A percentile compares a stretch with the other conserved stretches of the same genome.
Conservation (phyloP, 306 rosid species). For the Calophaca sinica region DNA sequence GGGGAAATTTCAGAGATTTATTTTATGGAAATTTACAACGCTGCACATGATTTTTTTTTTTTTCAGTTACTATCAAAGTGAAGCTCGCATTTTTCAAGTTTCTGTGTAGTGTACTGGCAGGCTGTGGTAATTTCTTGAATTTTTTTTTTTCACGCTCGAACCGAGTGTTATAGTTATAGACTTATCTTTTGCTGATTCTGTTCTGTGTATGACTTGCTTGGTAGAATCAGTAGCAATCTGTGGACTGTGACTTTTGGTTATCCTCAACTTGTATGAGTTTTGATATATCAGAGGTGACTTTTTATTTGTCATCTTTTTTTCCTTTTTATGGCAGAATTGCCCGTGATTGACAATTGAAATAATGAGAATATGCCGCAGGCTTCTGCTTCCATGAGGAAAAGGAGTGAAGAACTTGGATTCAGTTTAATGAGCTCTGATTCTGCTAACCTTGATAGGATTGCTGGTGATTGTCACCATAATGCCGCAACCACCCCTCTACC, state of each 20-base stretch:
- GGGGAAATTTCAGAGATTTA: not conserved
- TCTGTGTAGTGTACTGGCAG: not conserved
- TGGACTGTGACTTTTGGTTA: not conserved
- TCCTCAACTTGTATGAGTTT: conserved; percentile 16
- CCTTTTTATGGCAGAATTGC: conserved; percentile 11
- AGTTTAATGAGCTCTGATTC: not conserved
- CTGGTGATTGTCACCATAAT: conserved; percentile 10
- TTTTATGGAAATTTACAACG: not conserved
- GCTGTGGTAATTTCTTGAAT: not conserved
- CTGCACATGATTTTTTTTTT: not conserved
- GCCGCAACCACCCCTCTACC: conserved; percentile 9
- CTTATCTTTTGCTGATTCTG: not conserved
- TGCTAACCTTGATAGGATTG: not conserved
- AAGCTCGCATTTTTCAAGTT: conserved; percentile 10
- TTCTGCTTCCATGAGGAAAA: conserved; percentile 38
- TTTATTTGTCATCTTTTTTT: not conserved
- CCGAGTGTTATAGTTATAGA: not conserved
- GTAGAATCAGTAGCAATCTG: not conserved
- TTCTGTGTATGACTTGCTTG: not conserved
- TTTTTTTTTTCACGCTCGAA: conserved; percentile 21
- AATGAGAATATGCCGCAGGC: not conserved
- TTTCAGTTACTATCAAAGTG: not conserved
- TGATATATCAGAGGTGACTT: not conserved
- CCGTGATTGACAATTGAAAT: not conserved
- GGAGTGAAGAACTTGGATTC: conserved; percentile 30